phyloP scores from a whole-genome alignment of 495 filamentous ascomycete genomes.

The Darksidea phi region DNA sequence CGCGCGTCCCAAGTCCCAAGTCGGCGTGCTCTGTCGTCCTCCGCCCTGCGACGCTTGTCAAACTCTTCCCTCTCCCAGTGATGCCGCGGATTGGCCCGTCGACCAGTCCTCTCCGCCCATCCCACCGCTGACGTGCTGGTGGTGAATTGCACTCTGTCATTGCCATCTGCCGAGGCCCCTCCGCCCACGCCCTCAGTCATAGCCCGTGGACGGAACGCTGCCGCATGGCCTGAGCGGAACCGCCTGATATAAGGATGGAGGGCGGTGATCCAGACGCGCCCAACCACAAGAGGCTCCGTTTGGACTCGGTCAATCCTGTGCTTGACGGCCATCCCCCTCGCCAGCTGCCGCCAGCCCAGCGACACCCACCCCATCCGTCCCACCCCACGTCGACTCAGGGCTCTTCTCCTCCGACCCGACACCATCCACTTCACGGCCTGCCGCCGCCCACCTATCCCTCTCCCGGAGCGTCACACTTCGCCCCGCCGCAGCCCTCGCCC shows the following conservation, averaged over 20 bases:
- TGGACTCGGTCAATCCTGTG: conserved; percentile 29
- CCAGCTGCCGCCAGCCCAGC: conserved; percentile 4
- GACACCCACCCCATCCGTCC: conserved; percentile 6
- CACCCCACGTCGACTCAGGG: conserved; percentile 21
- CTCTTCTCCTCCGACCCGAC: conserved; percentile 20
- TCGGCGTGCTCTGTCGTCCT: background rate
- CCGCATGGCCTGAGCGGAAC: conserved; percentile 36
- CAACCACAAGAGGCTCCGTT: conserved; percentile 31
- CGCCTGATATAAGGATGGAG: conserved; percentile 34
- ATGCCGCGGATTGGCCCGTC: conserved; percentile 30
- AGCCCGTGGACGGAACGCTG: conserved; percentile 18
- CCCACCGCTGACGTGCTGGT: conserved; percentile 28
- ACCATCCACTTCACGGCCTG: conserved; percentile 18
- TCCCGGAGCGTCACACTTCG: conserved; percentile 5
- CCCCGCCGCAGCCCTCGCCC: conserved; percentile 17
- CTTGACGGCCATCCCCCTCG: conserved; percentile 25
- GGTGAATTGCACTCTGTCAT: conserved; percentile 28
- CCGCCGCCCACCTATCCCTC: conserved; percentile 22
- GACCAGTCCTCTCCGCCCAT: background rate
- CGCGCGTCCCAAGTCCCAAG: no score
- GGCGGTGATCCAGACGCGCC: conserved; percentile 35
- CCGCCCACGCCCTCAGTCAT: conserved; percentile 6
- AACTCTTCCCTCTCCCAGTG: conserved; percentile 25
- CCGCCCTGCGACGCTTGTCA: conserved; percentile 27
- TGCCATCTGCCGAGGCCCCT: conserved; percentile 16